A percentile compares a stretch with the other conserved stretches of the same genome.
Evolutionary conservation across 2,329 filamentous ascomycete species (phyloP).

Genomic region (Lecanicillium sp.): DNA sequence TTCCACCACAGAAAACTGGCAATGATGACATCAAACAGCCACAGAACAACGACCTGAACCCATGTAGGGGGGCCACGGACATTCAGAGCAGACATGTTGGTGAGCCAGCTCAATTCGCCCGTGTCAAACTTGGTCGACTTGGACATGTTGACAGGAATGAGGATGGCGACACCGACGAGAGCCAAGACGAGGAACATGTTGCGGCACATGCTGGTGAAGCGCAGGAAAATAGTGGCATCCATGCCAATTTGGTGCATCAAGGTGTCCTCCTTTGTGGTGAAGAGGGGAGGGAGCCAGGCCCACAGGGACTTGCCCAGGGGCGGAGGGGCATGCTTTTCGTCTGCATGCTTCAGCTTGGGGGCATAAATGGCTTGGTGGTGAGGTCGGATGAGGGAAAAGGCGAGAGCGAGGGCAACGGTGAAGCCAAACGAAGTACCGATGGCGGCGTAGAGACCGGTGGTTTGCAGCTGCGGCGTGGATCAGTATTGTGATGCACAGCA

Average conservation of each 20-base stretch:
- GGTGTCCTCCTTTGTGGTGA: constrained; percentile 68
- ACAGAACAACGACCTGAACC: constrained; percentile 52
- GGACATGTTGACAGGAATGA: constrained; percentile 72
- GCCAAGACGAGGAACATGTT: constrained; percentile 76
- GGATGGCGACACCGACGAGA: constrained; percentile 64
- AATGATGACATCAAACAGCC: constrained; percentile 66
- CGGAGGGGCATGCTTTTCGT: constrained; percentile 82
- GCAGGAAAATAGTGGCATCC: constrained; percentile 85
- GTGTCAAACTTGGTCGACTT: constrained; percentile 23
- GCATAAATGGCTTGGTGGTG: constrained; percentile 92
- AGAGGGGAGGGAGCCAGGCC: constrained; percentile 75
- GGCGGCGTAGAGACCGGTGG: constrained; percentile 58
- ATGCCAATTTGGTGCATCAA: constrained; percentile 78
- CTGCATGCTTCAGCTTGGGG: constrained; percentile 85
- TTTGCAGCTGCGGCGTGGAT: neutral
- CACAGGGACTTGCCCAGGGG: constrained; percentile 80
- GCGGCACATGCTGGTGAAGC: constrained; percentile 83
- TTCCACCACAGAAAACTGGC: constrained; percentile 84
- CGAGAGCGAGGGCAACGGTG: constrained; percentile 63
- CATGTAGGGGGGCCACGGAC: constrained; percentile 47
- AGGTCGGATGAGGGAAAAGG: constrained; percentile 84
- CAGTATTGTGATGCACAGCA: neutral
- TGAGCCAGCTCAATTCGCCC: constrained; percentile 37
- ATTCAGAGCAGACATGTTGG: constrained; percentile 51
- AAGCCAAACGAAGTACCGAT: constrained; percentile 72